Conservation (phyloP, 139 green algal species). For the Chlorella sp. region DNA sequence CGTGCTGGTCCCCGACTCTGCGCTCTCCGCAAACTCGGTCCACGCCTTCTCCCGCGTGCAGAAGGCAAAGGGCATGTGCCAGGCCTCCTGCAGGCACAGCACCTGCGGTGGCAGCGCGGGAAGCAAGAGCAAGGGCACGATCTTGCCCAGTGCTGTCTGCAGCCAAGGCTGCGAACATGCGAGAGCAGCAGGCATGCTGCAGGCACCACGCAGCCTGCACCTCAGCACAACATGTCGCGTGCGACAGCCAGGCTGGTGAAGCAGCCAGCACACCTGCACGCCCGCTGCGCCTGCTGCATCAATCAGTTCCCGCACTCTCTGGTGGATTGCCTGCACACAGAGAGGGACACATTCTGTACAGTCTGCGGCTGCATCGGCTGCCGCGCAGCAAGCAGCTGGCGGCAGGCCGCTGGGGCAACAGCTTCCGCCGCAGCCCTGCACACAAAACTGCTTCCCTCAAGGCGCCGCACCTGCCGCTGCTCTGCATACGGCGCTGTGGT, state of each 20-base stretch:
- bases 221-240: neutral
- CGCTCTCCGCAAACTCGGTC: constrained; percentile 94
- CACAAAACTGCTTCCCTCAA: neutral
- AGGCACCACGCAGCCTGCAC: too few relatives aligned
- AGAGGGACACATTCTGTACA: too few relatives aligned
- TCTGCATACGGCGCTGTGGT: constrained; percentile 87
- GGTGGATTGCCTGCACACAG: constrained; percentile 12
- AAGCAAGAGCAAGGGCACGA: neutral
- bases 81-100: constrained; percentile 95
- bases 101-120: constrained; percentile 69
- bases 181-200: neutral
- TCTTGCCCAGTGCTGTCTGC: neutral
- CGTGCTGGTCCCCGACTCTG: constrained; percentile 65
- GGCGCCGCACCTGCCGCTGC: constrained; percentile 65
- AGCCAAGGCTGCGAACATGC: neutral
- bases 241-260: neutral
- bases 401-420: neutral
- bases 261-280: constrained; percentile 35
- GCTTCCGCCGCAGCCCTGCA: neutral
- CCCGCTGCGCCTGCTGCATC: constrained; percentile 78
- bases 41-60: constrained; percentile 95
- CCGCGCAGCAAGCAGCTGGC: too few relatives aligned
- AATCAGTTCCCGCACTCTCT: constrained; percentile 70
- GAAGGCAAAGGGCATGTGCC: constrained; percentile 96
- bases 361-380: too few relatives aligned